Conservation (phyloP, 768 basidiomycete species). For the Panaeolus papilionaceus region DNA sequence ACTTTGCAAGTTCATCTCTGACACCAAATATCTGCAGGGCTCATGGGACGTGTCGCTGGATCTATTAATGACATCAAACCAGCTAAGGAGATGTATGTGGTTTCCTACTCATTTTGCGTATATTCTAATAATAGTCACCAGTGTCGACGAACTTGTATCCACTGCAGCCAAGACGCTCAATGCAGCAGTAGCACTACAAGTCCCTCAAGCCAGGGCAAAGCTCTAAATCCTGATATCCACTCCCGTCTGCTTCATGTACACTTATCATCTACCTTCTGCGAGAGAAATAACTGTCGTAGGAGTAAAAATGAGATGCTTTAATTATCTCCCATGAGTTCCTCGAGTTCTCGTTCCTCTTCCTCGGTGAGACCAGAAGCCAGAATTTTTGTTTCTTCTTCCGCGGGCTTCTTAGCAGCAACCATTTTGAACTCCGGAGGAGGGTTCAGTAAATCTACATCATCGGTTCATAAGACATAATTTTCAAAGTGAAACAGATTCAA, state of each 20-base stretch:
- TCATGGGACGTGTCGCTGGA: constrained; percentile 82
- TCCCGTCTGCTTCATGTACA: constrained; percentile 32
- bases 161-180: constrained; percentile 69
- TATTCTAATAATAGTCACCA: constrained; percentile 34
- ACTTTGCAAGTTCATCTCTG: not conserved
- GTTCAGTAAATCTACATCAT: constrained; percentile 45
- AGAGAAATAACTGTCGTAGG: not conserved
- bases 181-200: constrained; percentile 46
- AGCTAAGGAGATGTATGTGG: constrained; percentile 81
- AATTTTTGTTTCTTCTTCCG: constrained; percentile 22
- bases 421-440: constrained; percentile 31
- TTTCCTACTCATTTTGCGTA: constrained; percentile 11
- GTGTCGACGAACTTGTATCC: constrained; percentile 82
- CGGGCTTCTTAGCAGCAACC: constrained; percentile 23
- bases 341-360: constrained; percentile 91
- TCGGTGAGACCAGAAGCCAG: constrained; percentile 64
- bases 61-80: constrained; percentile 82
- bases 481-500: constrained; percentile 13
- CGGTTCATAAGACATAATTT: not conserved
- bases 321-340: constrained; percentile 63
- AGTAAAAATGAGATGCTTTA: constrained; percentile 10
- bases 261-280: constrained; percentile 37
- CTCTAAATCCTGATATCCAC: constrained; percentile 41
- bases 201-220: constrained; percentile 49
- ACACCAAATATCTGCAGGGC: constrained; percentile 46